A percentile compares a stretch with the other conserved stretches of the same genome.
phyloP scores from a whole-genome alignment of 192 early-diverging fungal species.

The Umbelopsis ramanniana region DNA sequence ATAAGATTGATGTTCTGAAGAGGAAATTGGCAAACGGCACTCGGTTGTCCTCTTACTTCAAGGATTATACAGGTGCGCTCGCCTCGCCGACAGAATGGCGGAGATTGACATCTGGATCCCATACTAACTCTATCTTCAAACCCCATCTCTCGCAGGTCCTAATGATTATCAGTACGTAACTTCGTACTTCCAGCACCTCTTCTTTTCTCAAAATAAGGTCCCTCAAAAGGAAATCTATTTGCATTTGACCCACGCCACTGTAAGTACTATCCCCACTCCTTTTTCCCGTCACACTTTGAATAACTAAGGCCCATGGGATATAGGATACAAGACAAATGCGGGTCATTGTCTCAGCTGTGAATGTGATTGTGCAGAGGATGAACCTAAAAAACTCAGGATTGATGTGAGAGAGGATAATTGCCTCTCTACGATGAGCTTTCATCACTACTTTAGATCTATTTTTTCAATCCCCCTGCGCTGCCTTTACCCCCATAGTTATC shows the following conservation, averaged over 20 bases:
- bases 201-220: constrained; percentile 46
- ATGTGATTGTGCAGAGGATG: constrained; percentile 54
- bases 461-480: not conserved
- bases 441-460: no score
- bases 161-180: constrained; percentile 52
- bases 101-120: no score
- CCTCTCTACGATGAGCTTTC: no score
- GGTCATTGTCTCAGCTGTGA: constrained; percentile 56
- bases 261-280: constrained; percentile 1
- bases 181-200: constrained; percentile 50
- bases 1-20: constrained; percentile 67
- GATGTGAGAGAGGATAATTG: constrained; percentile 28
- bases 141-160: constrained; percentile 8
- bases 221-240: constrained; percentile 53
- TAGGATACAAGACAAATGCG: constrained; percentile 60
- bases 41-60: constrained; percentile 7
- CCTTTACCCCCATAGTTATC: not conserved
- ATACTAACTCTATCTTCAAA: not conserved
- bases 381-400: constrained; percentile 53
- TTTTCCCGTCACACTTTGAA: not conserved
- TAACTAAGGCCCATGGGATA: not conserved
- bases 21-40: constrained; percentile 33
- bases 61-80: constrained; percentile 22
- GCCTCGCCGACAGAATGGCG: no score
- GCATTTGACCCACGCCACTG: constrained; percentile 35